Percentiles rank a stretch among this genome's conserved stretches.
Evolutionary conservation across 1,284 basidiomycete species (phyloP).

Genomic region (Cryptococcus hybrid): DNA sequence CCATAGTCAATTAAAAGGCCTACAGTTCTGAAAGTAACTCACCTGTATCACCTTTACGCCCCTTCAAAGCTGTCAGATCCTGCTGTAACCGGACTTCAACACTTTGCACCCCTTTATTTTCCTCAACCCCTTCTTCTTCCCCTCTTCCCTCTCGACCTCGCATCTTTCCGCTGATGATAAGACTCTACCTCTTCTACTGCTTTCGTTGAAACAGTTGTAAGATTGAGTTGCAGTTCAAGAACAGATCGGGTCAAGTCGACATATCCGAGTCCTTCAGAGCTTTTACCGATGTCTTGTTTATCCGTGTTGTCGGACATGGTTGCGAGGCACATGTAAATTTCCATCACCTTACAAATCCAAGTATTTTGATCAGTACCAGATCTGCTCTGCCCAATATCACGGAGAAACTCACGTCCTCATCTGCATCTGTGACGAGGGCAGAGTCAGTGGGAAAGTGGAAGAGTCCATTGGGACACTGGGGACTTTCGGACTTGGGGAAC

Average conservation of each 20-base stretch:
- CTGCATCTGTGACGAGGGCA: conserved; percentile 61
- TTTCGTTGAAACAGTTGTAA: too few relatives aligned
- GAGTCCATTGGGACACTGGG: conserved; percentile 34
- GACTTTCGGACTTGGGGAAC: background rate
- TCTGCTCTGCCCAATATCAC: too few relatives aligned
- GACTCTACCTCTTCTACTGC: too few relatives aligned
- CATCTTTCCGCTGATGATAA: too few relatives aligned
- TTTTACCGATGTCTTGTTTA: conserved; percentile 27
- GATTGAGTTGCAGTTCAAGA: conserved; percentile 61
- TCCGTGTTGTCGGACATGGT: conserved; percentile 19
- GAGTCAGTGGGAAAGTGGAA: conserved; percentile 52
- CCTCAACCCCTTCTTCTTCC: conserved; percentile 2
- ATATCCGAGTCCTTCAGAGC: conserved; percentile 65
- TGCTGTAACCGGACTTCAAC: conserved; percentile 61
- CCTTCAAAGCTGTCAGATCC: conserved; percentile 70
- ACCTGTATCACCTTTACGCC: conserved; percentile 74
- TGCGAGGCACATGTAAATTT: conserved; percentile 68
- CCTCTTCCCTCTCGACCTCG: conserved; percentile 5
- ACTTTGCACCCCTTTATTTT: conserved; percentile 4
- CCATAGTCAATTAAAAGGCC: background rate
- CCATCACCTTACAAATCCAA: conserved; percentile 60
- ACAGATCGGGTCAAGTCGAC: conserved; percentile 64
- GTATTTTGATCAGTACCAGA: too few relatives aligned
- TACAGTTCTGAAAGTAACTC: conserved; percentile 12
- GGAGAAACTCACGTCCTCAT: conserved; percentile 64